Conservation (phyloP, 2,329 filamentous ascomycete species). For the Beauveria rudraprayagi region DNA sequence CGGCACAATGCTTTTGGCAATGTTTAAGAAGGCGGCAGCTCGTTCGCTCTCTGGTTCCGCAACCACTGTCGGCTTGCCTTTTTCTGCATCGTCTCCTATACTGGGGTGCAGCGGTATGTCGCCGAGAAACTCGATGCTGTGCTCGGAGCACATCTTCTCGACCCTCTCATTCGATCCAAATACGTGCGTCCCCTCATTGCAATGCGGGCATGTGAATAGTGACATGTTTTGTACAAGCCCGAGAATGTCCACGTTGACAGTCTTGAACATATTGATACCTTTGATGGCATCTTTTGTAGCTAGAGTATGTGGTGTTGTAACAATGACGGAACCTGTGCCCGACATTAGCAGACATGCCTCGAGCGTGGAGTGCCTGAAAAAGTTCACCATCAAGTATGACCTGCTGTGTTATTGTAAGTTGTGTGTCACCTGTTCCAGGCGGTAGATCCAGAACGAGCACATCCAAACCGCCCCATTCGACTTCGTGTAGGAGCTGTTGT, state of each 20-base stretch:
- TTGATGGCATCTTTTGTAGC: slow-evolving; percentile 87
- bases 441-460: slow-evolving; percentile 85
- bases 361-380: background rate
- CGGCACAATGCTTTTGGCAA: slow-evolving; percentile 50
- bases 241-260: slow-evolving; percentile 70
- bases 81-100: slow-evolving; percentile 82
- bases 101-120: slow-evolving; percentile 81
- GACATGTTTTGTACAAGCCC: slow-evolving; percentile 93
- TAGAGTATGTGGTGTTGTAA: slow-evolving; percentile 90
- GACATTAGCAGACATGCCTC: background rate
- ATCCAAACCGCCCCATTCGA: slow-evolving; percentile 87
- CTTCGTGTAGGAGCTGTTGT: slow-evolving; percentile 89
- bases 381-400: slow-evolving; percentile 69
- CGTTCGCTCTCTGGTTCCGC: slow-evolving; percentile 71
- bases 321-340: slow-evolving; percentile 63
- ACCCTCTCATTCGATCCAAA: slow-evolving; percentile 64
- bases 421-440: slow-evolving; percentile 90
- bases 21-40: slow-evolving; percentile 61
- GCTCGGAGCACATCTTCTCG: slow-evolving; percentile 57
- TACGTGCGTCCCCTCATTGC: slow-evolving; percentile 63
- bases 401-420: slow-evolving; percentile 95
- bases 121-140: slow-evolving; percentile 72
- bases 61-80: slow-evolving; percentile 83
- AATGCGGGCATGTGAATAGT: slow-evolving; percentile 72
- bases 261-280: slow-evolving; percentile 87